Evolutionary conservation across 1,284 basidiomycete species (phyloP).

Genomic region (Mycena citricolor): DNA sequence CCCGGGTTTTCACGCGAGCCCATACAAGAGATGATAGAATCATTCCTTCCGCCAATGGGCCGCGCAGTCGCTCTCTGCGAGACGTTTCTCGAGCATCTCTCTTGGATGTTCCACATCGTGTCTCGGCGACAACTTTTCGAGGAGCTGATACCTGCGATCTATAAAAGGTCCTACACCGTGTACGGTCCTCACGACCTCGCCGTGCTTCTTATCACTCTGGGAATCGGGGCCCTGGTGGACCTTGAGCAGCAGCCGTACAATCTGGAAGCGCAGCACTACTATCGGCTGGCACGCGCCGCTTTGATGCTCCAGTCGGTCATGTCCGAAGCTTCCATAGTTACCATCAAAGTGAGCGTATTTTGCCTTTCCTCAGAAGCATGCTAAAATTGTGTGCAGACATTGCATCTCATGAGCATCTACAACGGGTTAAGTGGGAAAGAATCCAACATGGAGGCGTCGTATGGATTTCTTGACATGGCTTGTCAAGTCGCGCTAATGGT

Average conservation of each 20-base stretch:
- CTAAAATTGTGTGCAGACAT: slow-evolving; percentile 33
- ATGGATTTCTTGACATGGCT: slow-evolving; percentile 46
- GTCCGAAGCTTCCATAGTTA: slow-evolving; percentile 42
- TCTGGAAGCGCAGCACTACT: slow-evolving; percentile 55
- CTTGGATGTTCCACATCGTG: slow-evolving; percentile 56
- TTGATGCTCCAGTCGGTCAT: slow-evolving; percentile 46
- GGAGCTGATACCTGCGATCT: slow-evolving; percentile 46
- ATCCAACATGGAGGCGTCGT: slow-evolving; percentile 46
- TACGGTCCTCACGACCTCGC: slow-evolving; percentile 53
- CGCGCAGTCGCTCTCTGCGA: slow-evolving; percentile 45
- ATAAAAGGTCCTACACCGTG: slow-evolving; percentile 32
- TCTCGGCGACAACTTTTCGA: slow-evolving; percentile 43
- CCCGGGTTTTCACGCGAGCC: slow-evolving; percentile 31
- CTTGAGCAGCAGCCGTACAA: slow-evolving; percentile 48
- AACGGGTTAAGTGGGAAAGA: slow-evolving; percentile 55
- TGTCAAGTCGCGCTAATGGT: slow-evolving; percentile 47
- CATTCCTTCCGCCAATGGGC: slow-evolving; percentile 42
- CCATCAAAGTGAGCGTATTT: slow-evolving; percentile 39
- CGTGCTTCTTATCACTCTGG: slow-evolving; percentile 48
- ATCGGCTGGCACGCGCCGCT: slow-evolving; percentile 47
- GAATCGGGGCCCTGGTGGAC: slow-evolving; percentile 51
- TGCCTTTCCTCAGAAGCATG: not conserved
- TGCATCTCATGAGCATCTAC: slow-evolving; percentile 54
- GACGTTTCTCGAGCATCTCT: slow-evolving; percentile 48
- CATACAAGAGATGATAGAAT: slow-evolving; percentile 41